Conservation (phyloP, 352 stramenopile species). For the Phytopythium mirpurense region DNA sequence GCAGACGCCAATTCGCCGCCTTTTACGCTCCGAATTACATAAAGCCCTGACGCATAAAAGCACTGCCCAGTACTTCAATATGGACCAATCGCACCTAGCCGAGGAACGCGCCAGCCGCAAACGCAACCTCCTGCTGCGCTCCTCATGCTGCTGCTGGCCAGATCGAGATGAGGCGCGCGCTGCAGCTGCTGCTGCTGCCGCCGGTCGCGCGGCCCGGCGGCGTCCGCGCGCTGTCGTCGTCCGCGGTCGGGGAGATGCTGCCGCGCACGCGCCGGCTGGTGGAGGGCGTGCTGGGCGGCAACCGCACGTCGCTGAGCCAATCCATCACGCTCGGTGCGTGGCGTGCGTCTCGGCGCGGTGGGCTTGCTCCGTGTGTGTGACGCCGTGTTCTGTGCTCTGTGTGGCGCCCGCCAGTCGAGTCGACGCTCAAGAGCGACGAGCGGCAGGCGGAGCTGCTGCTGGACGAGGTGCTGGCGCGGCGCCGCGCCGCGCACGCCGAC, state of each 20-base stretch:
- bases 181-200: not conserved
- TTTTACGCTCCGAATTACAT: too few relatives aligned
- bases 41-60: too few relatives aligned
- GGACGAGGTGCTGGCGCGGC: conserved; percentile 69
- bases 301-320: conserved; percentile 62
- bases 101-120: conserved; percentile 3
- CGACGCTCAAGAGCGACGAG: conserved; percentile 58
- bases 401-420: conserved; percentile 78
- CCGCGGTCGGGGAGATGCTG: conserved; percentile 14
- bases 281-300: conserved; percentile 45
- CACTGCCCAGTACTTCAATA: conserved; percentile 23
- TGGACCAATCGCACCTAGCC: conserved; percentile 15
- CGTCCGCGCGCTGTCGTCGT: not conserved
- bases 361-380: too few relatives aligned
- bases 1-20: too few relatives aligned
- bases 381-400: too few relatives aligned
- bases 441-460: conserved; percentile 85
- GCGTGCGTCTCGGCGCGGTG: not conserved
- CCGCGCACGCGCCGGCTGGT: conserved; percentile 43
- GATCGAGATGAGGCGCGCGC: conserved; percentile 13
- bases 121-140: conserved; percentile 6
- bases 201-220: too few relatives aligned
- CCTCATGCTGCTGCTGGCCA: not conserved
- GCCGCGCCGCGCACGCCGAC: conserved; percentile 32
- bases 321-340: conserved; percentile 65